Percentiles rank a stretch among this genome's conserved stretches.
Evolutionary conservation across 2,329 filamentous ascomycete species (phyloP).

Genomic region (Pseudocercospora macadamiae): DNA sequence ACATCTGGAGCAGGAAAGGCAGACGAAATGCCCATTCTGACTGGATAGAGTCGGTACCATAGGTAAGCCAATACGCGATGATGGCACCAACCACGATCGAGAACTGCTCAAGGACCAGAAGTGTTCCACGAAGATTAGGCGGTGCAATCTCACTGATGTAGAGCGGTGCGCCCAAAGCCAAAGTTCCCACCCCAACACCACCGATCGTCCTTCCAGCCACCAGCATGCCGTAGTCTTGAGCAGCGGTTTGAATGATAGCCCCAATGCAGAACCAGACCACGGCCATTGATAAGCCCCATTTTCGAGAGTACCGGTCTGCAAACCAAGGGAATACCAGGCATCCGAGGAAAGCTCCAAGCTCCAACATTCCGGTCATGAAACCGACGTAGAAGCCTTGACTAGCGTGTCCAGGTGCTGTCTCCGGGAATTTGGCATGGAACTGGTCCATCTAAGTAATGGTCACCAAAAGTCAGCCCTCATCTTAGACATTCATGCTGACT

Average conservation of each 20-base stretch:
- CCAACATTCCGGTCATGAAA: slow-evolving; percentile 47
- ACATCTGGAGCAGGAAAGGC: slow-evolving; percentile 33
- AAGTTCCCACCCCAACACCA: slow-evolving; percentile 29
- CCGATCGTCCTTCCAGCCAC: slow-evolving; percentile 29
- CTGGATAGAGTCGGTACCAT: slow-evolving; percentile 43
- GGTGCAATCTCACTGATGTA: slow-evolving; percentile 35
- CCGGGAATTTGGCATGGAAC: slow-evolving; percentile 43
- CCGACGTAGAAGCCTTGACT: slow-evolving; percentile 39
- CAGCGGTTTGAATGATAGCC: slow-evolving; percentile 41
- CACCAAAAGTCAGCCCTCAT: background rate
- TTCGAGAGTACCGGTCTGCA: slow-evolving; percentile 45
- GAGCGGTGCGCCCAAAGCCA: slow-evolving; percentile 19
- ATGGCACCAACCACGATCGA: slow-evolving; percentile 50
- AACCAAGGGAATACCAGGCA: slow-evolving; percentile 28
- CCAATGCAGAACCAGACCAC: slow-evolving; percentile 43
- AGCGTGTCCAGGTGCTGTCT: slow-evolving; percentile 26
- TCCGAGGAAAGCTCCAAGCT: slow-evolving; percentile 41
- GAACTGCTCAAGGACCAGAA: slow-evolving; percentile 51
- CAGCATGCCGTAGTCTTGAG: slow-evolving; percentile 26
- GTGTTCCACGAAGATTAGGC: slow-evolving; percentile 40
- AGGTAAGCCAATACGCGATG: slow-evolving; percentile 57
- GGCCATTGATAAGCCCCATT: slow-evolving; percentile 41
- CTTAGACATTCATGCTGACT: background rate
- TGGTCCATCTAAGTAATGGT: slow-evolving; percentile 40
- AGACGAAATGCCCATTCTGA: background rate